Conservation (phyloP, 345 rosid species). For the Eucalyptus polyanthemos region DNA sequence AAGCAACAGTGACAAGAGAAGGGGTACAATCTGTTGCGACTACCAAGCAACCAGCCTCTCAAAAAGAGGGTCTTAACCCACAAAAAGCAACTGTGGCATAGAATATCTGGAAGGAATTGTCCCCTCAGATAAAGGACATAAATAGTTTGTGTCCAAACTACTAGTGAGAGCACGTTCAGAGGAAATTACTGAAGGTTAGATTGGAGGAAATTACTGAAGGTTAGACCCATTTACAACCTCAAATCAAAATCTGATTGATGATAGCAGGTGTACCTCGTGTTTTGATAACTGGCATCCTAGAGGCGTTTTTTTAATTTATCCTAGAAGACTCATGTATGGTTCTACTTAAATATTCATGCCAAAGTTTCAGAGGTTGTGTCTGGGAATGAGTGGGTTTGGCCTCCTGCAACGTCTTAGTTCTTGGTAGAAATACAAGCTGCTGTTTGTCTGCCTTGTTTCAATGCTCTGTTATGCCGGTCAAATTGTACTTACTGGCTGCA, state of each 20-base stretch:
- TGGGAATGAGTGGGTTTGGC: background rate
- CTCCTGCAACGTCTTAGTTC: background rate
- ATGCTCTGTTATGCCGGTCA: background rate
- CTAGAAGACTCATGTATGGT: background rate
- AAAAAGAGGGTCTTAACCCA: background rate
- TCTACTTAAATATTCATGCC: background rate
- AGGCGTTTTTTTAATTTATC: background rate
- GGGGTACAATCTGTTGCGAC: background rate
- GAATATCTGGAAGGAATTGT: background rate
- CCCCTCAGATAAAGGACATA: background rate
- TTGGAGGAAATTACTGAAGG: background rate
- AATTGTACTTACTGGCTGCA: background rate
- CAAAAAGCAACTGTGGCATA: background rate
- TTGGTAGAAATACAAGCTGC: background rate
- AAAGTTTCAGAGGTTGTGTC: background rate
- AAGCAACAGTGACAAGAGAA: background rate
- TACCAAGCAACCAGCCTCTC: background rate
- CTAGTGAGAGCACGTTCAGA: background rate
- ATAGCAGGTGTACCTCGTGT: background rate
- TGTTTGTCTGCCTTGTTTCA: background rate
- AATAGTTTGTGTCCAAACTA: background rate
- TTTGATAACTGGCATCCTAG: background rate
- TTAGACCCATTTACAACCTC: background rate
- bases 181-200: background rate
- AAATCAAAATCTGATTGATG: background rate